Evolutionary conservation across 768 basidiomycete species (phyloP).

Genomic region (Leccinum imitatum): DNA sequence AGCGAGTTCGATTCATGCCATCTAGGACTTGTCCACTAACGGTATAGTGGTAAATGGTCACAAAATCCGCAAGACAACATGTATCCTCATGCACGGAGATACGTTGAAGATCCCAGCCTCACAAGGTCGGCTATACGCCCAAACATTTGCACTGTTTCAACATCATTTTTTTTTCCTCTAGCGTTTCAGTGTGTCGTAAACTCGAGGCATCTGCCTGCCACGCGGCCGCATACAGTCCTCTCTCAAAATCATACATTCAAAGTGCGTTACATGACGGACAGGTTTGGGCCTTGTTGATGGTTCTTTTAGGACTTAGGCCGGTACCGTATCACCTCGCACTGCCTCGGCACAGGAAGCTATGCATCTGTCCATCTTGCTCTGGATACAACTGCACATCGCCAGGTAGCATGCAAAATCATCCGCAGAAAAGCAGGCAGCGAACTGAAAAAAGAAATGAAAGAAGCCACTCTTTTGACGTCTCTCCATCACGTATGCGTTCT

Average conservation of each 20-base stretch:
- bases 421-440: conserved; percentile 50
- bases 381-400: conserved; percentile 58
- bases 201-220: conserved; percentile 49
- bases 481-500: conserved; percentile 60
- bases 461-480: conserved; percentile 69
- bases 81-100: conserved; percentile 80
- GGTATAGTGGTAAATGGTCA: conserved; percentile 71
- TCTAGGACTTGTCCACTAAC: conserved; percentile 74
- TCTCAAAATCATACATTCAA: conserved; percentile 55
- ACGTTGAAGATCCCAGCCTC: conserved; percentile 65
- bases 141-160: background rate
- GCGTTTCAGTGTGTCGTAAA: conserved; percentile 67
- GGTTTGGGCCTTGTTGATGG: background rate
- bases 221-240: conserved; percentile 60
- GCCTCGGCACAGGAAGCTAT: conserved; percentile 78
- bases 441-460: conserved; percentile 62
- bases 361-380: conserved; percentile 80
- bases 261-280: conserved; percentile 32
- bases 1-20: background rate
- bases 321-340: conserved; percentile 76
- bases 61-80: conserved; percentile 60
- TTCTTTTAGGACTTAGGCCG: conserved; percentile 54
- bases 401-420: conserved; percentile 86
- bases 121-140: conserved; percentile 42
- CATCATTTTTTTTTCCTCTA: conserved; percentile 24